These are phyloP conservation scores for Diaporthe citrichinensis DNA, from an alignment of 2,329 filamentous ascomycete genomes.

Conservation along the genomic window DNA sequence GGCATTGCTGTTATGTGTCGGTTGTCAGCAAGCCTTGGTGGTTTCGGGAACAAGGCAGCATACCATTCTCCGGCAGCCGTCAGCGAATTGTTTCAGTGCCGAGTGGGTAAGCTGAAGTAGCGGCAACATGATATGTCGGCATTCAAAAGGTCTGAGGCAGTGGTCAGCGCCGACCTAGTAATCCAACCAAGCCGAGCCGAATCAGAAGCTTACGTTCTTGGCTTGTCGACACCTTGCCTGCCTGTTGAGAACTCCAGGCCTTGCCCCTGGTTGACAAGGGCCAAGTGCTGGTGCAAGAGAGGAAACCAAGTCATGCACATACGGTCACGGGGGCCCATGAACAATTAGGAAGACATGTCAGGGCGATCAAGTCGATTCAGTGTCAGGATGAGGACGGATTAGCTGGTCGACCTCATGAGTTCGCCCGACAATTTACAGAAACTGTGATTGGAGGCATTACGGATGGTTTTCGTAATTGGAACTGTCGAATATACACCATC, in stretches of 20 bases:
- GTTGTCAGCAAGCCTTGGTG: not conserved
- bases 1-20: not conserved
- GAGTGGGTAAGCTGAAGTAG: not conserved
- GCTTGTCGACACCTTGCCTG: not conserved
- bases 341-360: not conserved
- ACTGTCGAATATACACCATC: not conserved
- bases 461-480: too few species aligned
- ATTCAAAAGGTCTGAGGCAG: not conserved
- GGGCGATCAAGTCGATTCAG: not conserved
- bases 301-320: not conserved
- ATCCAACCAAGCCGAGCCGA: not conserved
- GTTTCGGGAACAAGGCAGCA: not conserved
- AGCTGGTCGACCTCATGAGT: not conserved
- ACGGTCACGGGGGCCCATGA: not conserved
- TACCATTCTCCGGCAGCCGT: not conserved
- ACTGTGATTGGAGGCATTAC: not conserved
- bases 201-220: not conserved
- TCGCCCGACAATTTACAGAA: not conserved
- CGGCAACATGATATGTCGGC: too few species aligned
- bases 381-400: not conserved
- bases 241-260: not conserved
- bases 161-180: not conserved
- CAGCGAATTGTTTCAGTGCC: not conserved
- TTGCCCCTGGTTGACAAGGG: too few species aligned
- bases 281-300: too few species aligned